A percentile compares a stretch with the other conserved stretches of the same genome.
These are phyloP conservation scores for Xylaria cubensis DNA, from an alignment of 495 filamentous ascomycete species.

Conservation along the genomic window DNA sequence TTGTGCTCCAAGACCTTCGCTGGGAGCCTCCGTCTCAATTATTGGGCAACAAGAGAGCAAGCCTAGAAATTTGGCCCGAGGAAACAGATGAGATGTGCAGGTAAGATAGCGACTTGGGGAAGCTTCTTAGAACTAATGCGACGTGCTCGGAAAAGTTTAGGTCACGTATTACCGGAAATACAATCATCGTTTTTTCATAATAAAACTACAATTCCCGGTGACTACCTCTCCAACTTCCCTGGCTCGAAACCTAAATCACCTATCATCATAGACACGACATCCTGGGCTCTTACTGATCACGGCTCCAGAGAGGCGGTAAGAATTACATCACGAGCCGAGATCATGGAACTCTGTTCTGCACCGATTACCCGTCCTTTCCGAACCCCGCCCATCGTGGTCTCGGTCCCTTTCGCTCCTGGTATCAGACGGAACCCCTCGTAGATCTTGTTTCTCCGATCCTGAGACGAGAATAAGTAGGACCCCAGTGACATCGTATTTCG, in stretches of 20 bases:
- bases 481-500: not conserved
- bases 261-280: not conserved
- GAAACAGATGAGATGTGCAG: not conserved
- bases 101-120: not conserved
- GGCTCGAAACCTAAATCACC: not conserved
- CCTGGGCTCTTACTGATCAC: slow-evolving; percentile 31
- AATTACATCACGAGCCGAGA: slow-evolving; percentile 37
- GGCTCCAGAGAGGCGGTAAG: slow-evolving; percentile 24
- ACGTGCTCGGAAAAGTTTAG: too few relatives aligned
- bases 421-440: not conserved
- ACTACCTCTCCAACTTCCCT: not conserved
- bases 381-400: slow-evolving; percentile 21
- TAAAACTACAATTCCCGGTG: not conserved
- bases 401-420: not conserved
- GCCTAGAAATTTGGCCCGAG: too few relatives aligned
- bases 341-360: slow-evolving; percentile 23
- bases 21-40: too few relatives aligned
- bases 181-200: not conserved
- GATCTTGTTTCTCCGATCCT: too few relatives aligned
- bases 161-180: not conserved
- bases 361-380: not conserved
- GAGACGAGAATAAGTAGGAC: not conserved
- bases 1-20: slow-evolving; percentile 44
- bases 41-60: too few relatives aligned
- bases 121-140: not conserved